These are phyloP conservation scores for Cladosporium sphaerospermum DNA, from an alignment of 2,329 filamentous ascomycete genomes.

Conservation along the genomic window DNA sequence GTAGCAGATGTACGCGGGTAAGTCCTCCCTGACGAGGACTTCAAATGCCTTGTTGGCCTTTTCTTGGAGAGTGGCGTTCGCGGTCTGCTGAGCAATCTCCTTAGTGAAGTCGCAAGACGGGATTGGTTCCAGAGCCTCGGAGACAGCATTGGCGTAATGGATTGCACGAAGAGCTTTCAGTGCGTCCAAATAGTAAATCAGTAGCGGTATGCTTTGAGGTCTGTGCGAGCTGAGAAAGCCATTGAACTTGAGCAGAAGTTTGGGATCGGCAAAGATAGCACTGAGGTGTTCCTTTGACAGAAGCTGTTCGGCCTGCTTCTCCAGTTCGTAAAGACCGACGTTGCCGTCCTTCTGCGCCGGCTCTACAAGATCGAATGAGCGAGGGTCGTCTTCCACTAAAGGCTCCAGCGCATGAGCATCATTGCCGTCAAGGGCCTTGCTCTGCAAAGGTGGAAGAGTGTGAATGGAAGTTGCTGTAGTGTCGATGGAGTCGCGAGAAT, in stretches of 20 bases:
- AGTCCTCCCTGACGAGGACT: slow-evolving; percentile 57
- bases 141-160: slow-evolving; percentile 63
- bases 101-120: slow-evolving; percentile 51
- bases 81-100: slow-evolving; percentile 45
- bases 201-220: slow-evolving; percentile 56
- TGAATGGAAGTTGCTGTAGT: slow-evolving; percentile 32
- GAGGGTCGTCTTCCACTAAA: slow-evolving; percentile 47
- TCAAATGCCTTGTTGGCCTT: slow-evolving; percentile 62
- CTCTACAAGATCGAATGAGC: slow-evolving; percentile 49
- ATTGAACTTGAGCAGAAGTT: slow-evolving; percentile 59
- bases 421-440: slow-evolving; percentile 33
- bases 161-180: slow-evolving; percentile 66
- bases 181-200: slow-evolving; percentile 67
- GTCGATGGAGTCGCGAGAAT: slow-evolving; percentile 31
- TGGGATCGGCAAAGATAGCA: slow-evolving; percentile 58
- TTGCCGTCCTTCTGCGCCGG: slow-evolving; percentile 25
- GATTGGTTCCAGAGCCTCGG: slow-evolving; percentile 54
- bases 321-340: slow-evolving; percentile 48
- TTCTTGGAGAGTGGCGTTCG: slow-evolving; percentile 54
- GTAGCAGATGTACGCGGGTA: slow-evolving; percentile 66
- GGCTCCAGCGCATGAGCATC: slow-evolving; percentile 42
- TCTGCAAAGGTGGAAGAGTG: slow-evolving; percentile 39
- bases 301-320: slow-evolving; percentile 58
- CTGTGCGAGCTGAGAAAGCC: slow-evolving; percentile 57
- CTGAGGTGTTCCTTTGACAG: slow-evolving; percentile 61